These are phyloP conservation scores for Beverwykella pulmonaria DNA, from an alignment of 495 filamentous ascomycete species.

Conservation along the genomic window DNA sequence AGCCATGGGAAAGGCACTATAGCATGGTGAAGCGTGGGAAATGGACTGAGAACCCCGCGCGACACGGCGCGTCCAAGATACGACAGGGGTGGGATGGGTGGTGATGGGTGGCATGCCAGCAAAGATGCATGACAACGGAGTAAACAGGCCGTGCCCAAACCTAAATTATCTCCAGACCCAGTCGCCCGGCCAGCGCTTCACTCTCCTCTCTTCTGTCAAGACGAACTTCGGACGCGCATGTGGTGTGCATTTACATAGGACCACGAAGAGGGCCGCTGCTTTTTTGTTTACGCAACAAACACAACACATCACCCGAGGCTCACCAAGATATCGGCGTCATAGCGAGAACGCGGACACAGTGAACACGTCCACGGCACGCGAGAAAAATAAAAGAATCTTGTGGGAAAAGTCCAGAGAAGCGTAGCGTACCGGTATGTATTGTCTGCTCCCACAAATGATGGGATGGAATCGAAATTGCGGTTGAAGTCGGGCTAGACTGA, in stretches of 20 bases:
- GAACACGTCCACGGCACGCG: not conserved
- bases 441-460: not conserved
- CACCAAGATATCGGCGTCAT: not conserved
- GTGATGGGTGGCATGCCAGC: slow-evolving; percentile 25
- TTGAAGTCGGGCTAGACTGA: not conserved
- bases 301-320: not conserved
- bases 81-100: too few species aligned
- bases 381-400: not conserved
- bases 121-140: slow-evolving; percentile 36
- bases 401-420: too few species aligned
- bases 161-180: not conserved
- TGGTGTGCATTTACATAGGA: not conserved
- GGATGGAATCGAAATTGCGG: slow-evolving; percentile 7
- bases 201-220: not conserved
- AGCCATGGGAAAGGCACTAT: not conserved
- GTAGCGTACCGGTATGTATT: too few species aligned
- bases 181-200: not conserved
- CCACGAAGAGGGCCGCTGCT: not conserved
- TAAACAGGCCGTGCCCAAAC: slow-evolving; percentile 33
- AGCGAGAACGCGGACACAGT: not conserved
- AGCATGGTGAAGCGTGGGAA: not conserved
- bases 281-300: slow-evolving; percentile 20
- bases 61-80: too few species aligned
- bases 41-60: not conserved
- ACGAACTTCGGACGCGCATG: not conserved